A percentile compares a stretch with the other conserved stretches of the same genome.
Conservation (phyloP, 2,329 filamentous ascomycete genomes). For the Colletotrichum tabaci region DNA sequence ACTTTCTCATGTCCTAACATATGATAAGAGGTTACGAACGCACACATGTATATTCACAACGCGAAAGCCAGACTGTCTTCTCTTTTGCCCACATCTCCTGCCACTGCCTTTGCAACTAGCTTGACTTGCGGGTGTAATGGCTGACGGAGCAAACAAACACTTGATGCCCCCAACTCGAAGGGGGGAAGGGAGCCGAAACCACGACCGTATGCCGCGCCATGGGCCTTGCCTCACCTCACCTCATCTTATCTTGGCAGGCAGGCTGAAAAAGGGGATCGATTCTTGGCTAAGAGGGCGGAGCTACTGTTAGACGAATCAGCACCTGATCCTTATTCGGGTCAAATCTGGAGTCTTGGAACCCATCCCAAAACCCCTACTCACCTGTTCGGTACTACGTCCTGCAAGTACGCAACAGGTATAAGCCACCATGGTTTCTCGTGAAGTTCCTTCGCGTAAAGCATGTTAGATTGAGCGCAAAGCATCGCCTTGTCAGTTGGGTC, state of each 20-base stretch:
- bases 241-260: neutral
- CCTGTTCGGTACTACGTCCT: neutral
- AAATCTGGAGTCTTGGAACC: neutral
- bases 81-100: neutral
- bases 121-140: neutral
- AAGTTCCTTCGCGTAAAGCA: neutral
- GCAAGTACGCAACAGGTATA: neutral
- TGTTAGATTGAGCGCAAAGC: constrained; percentile 11
- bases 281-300: neutral
- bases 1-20: neutral
- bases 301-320: neutral
- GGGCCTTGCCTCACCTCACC: neutral
- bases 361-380: neutral
- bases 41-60: neutral
- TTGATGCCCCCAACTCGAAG: neutral
- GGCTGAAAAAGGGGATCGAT: neutral
- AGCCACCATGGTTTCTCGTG: neutral
- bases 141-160: neutral
- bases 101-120: neutral
- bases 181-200: neutral
- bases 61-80: neutral
- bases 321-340: neutral
- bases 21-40: constrained; percentile 6
- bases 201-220: neutral
- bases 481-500: neutral